Percentiles rank a stretch among this genome's conserved stretches.
Evolutionary conservation across 2,329 filamentous ascomycete genomes (phyloP).

Genomic region (Hypomyces perniciosus): DNA sequence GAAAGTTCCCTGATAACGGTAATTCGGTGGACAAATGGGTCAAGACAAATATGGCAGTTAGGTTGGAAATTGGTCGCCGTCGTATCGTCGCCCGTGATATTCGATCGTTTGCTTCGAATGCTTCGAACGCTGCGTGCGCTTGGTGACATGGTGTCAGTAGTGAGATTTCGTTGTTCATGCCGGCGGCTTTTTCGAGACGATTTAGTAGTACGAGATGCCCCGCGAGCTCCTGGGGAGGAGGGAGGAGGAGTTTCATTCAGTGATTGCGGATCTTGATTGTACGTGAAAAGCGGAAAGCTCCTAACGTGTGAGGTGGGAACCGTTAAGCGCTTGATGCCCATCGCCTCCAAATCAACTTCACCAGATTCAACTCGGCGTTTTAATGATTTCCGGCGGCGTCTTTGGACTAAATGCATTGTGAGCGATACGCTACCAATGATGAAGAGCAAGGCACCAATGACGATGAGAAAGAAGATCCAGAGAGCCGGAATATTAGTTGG

Average conservation of each 20-base stretch:
- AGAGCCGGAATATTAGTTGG: constrained; percentile 57
- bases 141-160: constrained; percentile 21
- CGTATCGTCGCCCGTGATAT: constrained; percentile 29
- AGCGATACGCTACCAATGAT: constrained; percentile 63
- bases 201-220: constrained; percentile 25
- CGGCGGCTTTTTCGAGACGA: constrained; percentile 26
- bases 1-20: constrained; percentile 78
- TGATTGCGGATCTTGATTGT: constrained; percentile 51
- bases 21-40: constrained; percentile 63
- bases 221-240: constrained; percentile 21
- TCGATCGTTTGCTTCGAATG: constrained; percentile 34
- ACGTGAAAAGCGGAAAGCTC: constrained; percentile 72
- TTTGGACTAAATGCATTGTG: constrained; percentile 72
- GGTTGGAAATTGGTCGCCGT: constrained; percentile 63
- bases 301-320: constrained; percentile 68
- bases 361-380: constrained; percentile 66
- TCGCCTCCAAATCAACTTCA: constrained; percentile 77
- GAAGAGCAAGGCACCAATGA: constrained; percentile 63
- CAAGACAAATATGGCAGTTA: constrained; percentile 84
- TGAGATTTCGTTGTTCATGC: constrained; percentile 23
- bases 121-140: constrained; percentile 21
- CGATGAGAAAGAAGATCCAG: constrained; percentile 72
- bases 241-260: constrained; percentile 32
- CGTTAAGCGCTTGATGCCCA: constrained; percentile 76
- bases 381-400: constrained; percentile 60